These are phyloP conservation scores for Geotrichum bryndzae DNA, from an alignment of 1,139 yeast species.

Conservation along the genomic window DNA sequence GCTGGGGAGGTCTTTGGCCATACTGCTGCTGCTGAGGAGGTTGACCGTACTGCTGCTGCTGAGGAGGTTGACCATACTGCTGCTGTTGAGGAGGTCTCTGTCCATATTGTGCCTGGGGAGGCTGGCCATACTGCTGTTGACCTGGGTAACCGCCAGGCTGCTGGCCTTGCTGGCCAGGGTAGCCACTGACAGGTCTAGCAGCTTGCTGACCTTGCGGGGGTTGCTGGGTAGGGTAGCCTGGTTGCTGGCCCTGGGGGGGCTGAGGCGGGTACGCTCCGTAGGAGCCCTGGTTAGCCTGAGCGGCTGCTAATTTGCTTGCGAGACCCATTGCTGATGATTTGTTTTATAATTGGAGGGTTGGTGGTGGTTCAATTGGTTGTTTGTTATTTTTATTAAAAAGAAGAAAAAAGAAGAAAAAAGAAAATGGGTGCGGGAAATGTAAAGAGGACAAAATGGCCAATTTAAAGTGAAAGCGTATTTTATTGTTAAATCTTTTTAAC, in stretches of 20 bases:
- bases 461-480: not conserved
- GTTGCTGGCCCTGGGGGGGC: conserved; percentile 13
- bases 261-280: conserved; percentile 16
- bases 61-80: conserved; percentile 3
- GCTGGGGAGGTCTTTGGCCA: conserved; percentile 13
- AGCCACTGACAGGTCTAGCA: conserved; percentile 4
- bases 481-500: not conserved
- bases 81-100: conserved; percentile 7
- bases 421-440: too few species aligned
- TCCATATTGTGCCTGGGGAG: conserved; percentile 4
- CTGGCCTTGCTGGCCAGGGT: conserved; percentile 10
- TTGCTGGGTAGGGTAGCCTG: conserved; percentile 1
- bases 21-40: conserved; percentile 14
- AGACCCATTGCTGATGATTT: conserved; percentile 14
- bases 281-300: conserved; percentile 15
- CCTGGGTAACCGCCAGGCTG: not conserved
- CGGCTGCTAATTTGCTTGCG: conserved; percentile 18
- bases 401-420: not conserved
- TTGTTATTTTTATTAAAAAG: not conserved
- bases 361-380: not conserved
- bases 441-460: not conserved
- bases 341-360: not conserved
- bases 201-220: conserved; percentile 8
- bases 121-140: conserved; percentile 2
- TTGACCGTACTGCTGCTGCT: conserved; percentile 7